Evolutionary conservation across 2,329 filamentous ascomycete species (phyloP).

Genomic region (Orbilia ellipsospora): DNA sequence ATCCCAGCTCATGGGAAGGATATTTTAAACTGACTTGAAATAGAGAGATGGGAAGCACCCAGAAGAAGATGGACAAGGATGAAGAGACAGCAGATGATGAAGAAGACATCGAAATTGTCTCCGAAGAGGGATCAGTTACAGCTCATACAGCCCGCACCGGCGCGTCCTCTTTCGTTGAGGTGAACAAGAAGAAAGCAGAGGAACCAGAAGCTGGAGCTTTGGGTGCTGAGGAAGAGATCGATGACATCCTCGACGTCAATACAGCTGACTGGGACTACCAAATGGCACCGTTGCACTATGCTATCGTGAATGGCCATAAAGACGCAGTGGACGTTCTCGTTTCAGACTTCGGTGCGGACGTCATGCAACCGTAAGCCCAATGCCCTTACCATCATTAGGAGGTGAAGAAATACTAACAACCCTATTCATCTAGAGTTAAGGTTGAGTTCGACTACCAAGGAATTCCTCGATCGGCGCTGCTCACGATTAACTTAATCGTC

Average conservation of each 20-base stretch:
- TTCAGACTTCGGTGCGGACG: conserved; percentile 78
- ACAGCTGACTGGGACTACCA: conserved; percentile 78
- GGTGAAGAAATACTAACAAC: conserved; percentile 37
- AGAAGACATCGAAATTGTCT: conserved; percentile 65
- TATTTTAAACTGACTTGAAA: not conserved
- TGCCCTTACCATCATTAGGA: conserved; percentile 56
- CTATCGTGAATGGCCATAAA: conserved; percentile 77
- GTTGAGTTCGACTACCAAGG: conserved; percentile 62
- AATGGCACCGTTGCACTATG: conserved; percentile 75
- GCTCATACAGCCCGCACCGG: conserved; percentile 34
- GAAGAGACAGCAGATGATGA: conserved; percentile 63
- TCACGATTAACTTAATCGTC: conserved; percentile 76
- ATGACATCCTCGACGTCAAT: conserved; percentile 83
- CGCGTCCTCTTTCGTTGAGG: conserved; percentile 57
- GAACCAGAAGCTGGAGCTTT: conserved; percentile 62
- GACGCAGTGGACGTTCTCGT: conserved; percentile 75
- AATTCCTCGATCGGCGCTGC: conserved; percentile 70
- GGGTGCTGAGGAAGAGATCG: conserved; percentile 71
- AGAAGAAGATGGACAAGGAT: conserved; percentile 60
- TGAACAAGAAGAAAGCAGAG: conserved; percentile 62
- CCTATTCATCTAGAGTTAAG: conserved; percentile 52
- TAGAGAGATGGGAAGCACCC: conserved; percentile 53
- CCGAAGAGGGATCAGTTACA: conserved; percentile 60
- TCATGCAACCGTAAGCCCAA: conserved; percentile 78
- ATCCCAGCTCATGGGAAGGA: not conserved